phyloP scores from a whole-genome alignment of 129 eudicot species.

The Lactuca sativa region DNA sequence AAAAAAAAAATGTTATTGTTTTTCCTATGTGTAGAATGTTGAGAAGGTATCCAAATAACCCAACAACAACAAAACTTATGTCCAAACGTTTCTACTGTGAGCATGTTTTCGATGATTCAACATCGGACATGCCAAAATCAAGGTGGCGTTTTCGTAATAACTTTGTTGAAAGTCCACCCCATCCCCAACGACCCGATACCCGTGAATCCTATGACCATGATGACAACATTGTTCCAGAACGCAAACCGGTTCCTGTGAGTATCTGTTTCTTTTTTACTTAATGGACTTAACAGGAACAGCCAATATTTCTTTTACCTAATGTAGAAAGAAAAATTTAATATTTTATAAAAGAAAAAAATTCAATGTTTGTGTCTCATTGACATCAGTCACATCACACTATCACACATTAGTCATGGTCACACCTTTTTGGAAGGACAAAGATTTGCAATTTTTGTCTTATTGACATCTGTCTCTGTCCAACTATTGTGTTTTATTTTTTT shows the following conservation, averaged over 20 bases:
- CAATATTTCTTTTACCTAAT: too few relatives aligned
- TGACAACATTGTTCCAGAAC: constrained; percentile 34
- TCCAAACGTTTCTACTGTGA: constrained; percentile 78
- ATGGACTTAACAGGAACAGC: too few relatives aligned
- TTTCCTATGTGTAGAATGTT: constrained; percentile 51
- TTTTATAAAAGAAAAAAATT: too few relatives aligned
- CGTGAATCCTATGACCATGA: constrained; percentile 26
- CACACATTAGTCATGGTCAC: too few relatives aligned
- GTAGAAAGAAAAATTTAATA: too few relatives aligned
- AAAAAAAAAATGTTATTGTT: not conserved
- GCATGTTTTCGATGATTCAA: constrained; percentile 66
- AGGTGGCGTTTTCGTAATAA: constrained; percentile 68
- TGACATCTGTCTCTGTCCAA: too few relatives aligned
- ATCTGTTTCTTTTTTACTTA: constrained; percentile 4
- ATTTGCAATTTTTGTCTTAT: too few relatives aligned
- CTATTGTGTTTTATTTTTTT: too few relatives aligned
- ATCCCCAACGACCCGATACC: constrained; percentile 31
- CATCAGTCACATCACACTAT: too few relatives aligned
- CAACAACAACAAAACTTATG: constrained; percentile 44
- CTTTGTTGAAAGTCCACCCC: constrained; percentile 38
- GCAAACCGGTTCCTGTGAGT: constrained; percentile 48
- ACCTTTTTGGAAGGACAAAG: too few relatives aligned
- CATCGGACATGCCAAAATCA: constrained; percentile 51
- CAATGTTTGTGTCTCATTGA: too few relatives aligned
- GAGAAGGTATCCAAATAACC: constrained; percentile 53